Evolutionary conservation across 371 early-diverging fungal species (phyloP).

Genomic region (Mortierella sp.): DNA sequence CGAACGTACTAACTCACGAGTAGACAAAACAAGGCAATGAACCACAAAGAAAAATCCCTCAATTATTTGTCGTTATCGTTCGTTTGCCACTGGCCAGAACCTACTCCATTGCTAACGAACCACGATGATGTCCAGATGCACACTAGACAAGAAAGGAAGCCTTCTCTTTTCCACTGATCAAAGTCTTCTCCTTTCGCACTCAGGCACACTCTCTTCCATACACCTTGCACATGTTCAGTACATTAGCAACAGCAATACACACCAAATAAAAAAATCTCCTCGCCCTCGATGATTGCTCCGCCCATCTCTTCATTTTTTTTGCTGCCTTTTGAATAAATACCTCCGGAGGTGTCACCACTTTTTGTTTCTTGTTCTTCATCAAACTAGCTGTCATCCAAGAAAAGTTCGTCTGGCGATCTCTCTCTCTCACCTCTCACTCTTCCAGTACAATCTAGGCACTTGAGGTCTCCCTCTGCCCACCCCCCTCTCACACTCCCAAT

Average conservation of each 20-base stretch:
- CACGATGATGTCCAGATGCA: background rate
- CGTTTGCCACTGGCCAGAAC: slow-evolving; percentile 1
- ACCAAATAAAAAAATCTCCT: too few relatives aligned
- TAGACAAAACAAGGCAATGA: background rate
- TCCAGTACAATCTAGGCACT: background rate
- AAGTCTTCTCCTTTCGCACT: background rate
- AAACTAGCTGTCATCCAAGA: background rate
- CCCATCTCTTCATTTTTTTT: background rate
- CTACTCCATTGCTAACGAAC: background rate
- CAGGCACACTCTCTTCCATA: background rate
- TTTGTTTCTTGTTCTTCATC: background rate
- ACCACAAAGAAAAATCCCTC: background rate
- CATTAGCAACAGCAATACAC: background rate
- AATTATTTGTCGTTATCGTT: background rate
- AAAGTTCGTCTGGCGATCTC: slow-evolving; percentile 4
- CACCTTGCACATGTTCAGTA: background rate
- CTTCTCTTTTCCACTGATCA: background rate
- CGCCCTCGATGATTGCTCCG: background rate
- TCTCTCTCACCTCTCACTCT: background rate
- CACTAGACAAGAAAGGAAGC: background rate
- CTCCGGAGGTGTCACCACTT: background rate
- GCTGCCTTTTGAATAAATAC: slow-evolving; percentile 3
- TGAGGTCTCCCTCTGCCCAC: slow-evolving; percentile 7
- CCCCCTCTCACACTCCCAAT: background rate
- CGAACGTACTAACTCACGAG: background rate